Evolutionary conservation across 441 rosid genomes (phyloP).

Genomic region (Populus hybrid): DNA sequence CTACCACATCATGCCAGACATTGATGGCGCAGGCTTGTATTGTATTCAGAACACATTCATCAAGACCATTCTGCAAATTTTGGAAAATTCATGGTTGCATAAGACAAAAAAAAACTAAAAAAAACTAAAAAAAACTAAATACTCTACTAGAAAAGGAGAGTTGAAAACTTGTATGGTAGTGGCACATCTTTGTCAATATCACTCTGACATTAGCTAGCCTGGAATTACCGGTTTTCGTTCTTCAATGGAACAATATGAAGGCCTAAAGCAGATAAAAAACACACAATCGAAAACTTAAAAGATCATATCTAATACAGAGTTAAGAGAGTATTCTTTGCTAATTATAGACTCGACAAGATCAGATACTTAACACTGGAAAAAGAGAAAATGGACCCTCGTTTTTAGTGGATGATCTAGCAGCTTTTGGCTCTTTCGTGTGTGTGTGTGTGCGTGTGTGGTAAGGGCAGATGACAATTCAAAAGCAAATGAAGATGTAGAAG

Average conservation of each 20-base stretch:
- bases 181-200: background rate
- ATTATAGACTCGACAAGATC: background rate
- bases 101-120: background rate
- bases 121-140: background rate
- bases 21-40: slow-evolving; percentile 49
- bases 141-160: background rate
- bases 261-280: background rate
- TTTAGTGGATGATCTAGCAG: background rate
- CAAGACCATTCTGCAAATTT: slow-evolving; percentile 45
- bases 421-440: background rate
- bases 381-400: slow-evolving; percentile 14
- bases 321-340: background rate
- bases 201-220: background rate
- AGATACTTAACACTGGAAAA: background rate
- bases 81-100: background rate
- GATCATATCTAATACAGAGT: background rate
- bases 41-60: slow-evolving; percentile 43
- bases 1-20: slow-evolving; percentile 39
- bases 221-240: background rate
- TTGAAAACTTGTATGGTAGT: background rate
- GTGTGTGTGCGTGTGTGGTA: too few species aligned
- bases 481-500: slow-evolving; percentile 12
- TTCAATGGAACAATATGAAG: background rate
- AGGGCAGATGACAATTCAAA: background rate
- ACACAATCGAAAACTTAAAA: background rate